These are phyloP conservation scores for Boletus rubescentipes DNA, from an alignment of 768 basidiomycete species.

Conservation along the genomic window DNA sequence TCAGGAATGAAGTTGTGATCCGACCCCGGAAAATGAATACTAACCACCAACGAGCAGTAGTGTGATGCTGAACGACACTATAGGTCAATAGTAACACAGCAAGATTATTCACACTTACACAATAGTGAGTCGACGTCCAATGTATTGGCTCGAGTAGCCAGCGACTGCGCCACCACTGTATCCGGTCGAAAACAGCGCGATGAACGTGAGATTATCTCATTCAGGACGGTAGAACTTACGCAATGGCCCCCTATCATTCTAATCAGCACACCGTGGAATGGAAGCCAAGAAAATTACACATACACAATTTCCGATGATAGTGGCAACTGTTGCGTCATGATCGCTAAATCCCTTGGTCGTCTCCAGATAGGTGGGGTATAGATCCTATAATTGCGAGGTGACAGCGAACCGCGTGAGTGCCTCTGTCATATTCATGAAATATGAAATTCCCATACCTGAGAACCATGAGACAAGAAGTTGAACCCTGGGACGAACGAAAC, in stretches of 20 bases:
- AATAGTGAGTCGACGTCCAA: conserved; percentile 81
- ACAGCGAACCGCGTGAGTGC: neutral
- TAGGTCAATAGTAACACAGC: neutral
- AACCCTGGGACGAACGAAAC: conserved; percentile 42
- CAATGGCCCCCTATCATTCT: conserved; percentile 41
- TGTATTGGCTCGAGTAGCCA: conserved; percentile 68
- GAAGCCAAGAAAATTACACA: conserved; percentile 15
- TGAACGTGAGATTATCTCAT: neutral
- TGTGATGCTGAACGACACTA: conserved; percentile 15
- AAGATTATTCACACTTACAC: conserved; percentile 35
- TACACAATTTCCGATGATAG: conserved; percentile 79
- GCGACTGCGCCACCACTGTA: conserved; percentile 63
- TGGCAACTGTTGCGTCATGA: conserved; percentile 66
- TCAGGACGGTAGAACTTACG: conserved; percentile 33
- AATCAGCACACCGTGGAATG: neutral
- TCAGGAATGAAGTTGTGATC: neutral
- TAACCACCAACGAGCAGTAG: conserved; percentile 25
- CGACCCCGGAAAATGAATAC: conserved; percentile 47
- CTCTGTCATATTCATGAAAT: neutral
- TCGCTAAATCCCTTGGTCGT: conserved; percentile 57
- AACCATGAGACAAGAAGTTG: conserved; percentile 78
- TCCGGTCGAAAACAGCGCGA: neutral
- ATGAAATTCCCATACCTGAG: conserved; percentile 41
- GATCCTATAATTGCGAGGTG: conserved; percentile 41
- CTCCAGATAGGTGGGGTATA: conserved; percentile 77